phyloP scores from a whole-genome alignment of 2,329 filamentous ascomycete genomes.

The Knufia petricola region DNA sequence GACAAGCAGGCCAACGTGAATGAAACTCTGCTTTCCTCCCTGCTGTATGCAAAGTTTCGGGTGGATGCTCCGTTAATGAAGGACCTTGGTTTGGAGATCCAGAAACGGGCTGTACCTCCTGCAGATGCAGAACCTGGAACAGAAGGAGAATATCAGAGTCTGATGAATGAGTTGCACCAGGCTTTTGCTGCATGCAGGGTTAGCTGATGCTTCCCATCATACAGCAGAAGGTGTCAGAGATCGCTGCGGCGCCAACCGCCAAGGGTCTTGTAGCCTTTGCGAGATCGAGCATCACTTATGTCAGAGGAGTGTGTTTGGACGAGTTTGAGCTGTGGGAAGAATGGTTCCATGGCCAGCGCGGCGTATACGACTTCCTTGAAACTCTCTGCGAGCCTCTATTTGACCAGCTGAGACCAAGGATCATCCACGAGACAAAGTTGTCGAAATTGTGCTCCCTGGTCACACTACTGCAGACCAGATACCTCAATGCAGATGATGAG shows the following conservation, averaged over 20 bases:
- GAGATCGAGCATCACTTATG: constrained; percentile 54
- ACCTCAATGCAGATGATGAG: constrained; percentile 52
- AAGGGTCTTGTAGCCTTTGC: constrained; percentile 58
- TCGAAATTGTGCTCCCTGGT: constrained; percentile 59
- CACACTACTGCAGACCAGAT: constrained; percentile 55
- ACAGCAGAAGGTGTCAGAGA: constrained; percentile 48
- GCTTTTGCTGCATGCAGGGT: constrained; percentile 52
- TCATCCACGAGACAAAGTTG: constrained; percentile 57
- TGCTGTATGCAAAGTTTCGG: constrained; percentile 62
- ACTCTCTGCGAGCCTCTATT: constrained; percentile 59
- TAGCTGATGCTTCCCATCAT: constrained; percentile 52
- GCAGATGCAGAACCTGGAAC: constrained; percentile 49
- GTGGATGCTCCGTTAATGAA: constrained; percentile 58
- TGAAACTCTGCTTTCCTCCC: constrained; percentile 60
- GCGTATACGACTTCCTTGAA: constrained; percentile 57
- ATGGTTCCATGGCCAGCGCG: constrained; percentile 55
- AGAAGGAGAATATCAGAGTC: constrained; percentile 55
- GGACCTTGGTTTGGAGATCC: constrained; percentile 56
- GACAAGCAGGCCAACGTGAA: constrained; percentile 51
- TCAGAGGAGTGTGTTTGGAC: constrained; percentile 56
- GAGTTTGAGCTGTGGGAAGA: constrained; percentile 59
- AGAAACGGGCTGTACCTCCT: constrained; percentile 53
- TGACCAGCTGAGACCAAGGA: constrained; percentile 54
- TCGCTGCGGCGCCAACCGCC: constrained; percentile 49
- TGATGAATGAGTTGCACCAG: constrained; percentile 56